Conservation (phyloP, 257 asterid species). For the Capsicum chinense region DNA sequence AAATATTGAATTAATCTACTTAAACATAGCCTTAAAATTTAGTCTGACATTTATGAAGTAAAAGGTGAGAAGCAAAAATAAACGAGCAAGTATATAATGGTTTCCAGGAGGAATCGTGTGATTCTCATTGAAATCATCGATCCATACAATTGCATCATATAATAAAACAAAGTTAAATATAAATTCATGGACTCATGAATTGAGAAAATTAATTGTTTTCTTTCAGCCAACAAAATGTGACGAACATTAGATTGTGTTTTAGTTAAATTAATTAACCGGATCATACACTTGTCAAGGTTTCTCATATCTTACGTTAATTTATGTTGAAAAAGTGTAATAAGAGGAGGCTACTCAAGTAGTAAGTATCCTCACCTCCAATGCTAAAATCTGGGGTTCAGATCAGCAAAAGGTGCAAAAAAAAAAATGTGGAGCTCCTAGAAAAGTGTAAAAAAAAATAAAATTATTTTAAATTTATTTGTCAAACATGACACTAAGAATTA, state of each 20-base stretch:
- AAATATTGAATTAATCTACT: no score
- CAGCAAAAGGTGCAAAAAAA: no score
- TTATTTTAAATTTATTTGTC: not conserved
- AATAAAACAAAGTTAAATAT: no score
- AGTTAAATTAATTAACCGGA: not conserved
- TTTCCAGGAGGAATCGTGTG: not conserved
- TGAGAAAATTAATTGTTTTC: conserved; percentile 29
- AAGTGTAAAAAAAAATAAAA: no score
- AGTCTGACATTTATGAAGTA: no score
- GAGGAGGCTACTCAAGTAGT: no score
- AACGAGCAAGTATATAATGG: not conserved
- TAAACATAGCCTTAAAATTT: no score
- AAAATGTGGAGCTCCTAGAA: no score
- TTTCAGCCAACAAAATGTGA: conserved; percentile 32
- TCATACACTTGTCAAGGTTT: conserved; percentile 32
- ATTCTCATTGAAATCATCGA: not conserved
- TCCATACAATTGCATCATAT: not conserved
- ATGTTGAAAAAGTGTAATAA: not conserved
- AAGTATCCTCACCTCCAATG: no score
- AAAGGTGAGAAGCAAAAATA: no score
- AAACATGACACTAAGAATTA: not conserved
- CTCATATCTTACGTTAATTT: not conserved
- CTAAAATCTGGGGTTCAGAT: no score
- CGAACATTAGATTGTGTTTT: not conserved
- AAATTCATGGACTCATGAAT: not conserved